Evolutionary conservation across 305 asterid species (phyloP).

Genomic region (Fraxinus latifolia): DNA sequence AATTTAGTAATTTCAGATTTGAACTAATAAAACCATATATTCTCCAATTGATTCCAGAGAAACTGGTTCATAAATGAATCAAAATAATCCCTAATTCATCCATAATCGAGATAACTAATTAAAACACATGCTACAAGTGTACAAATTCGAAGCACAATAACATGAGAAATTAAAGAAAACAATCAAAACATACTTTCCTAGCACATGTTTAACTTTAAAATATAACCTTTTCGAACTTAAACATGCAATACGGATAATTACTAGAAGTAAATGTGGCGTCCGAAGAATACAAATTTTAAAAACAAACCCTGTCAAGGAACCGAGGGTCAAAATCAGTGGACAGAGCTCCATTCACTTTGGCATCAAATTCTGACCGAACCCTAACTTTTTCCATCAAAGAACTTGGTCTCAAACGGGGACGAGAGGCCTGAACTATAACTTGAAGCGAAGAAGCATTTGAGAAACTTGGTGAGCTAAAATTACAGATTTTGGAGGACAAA

Average conservation of each 20-base stretch:
- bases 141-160: background rate
- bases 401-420: conserved; percentile 24
- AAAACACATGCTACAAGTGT: background rate
- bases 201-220: background rate
- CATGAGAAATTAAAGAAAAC: background rate
- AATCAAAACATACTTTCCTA: background rate
- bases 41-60: background rate
- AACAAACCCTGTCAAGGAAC: conserved; percentile 72
- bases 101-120: background rate
- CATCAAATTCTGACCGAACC: conserved; percentile 76
- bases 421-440: conserved; percentile 26
- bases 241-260: background rate
- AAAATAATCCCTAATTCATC: background rate
- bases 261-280: background rate
- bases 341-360: conserved; percentile 63
- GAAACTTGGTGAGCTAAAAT: conserved; percentile 25
- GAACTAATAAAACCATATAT: conserved; percentile 9
- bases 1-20: background rate
- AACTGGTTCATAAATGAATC: background rate
- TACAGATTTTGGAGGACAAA: conserved; percentile 29
- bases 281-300: background rate
- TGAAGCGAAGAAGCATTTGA: conserved; percentile 30
- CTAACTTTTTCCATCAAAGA: conserved; percentile 31
- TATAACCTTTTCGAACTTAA: background rate
- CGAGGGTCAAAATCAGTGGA: conserved; percentile 83